Percentiles rank a stretch among this genome's conserved stretches.
phyloP scores from a whole-genome alignment of 2,329 filamentous ascomycete species.

The Penicillium sp. region DNA sequence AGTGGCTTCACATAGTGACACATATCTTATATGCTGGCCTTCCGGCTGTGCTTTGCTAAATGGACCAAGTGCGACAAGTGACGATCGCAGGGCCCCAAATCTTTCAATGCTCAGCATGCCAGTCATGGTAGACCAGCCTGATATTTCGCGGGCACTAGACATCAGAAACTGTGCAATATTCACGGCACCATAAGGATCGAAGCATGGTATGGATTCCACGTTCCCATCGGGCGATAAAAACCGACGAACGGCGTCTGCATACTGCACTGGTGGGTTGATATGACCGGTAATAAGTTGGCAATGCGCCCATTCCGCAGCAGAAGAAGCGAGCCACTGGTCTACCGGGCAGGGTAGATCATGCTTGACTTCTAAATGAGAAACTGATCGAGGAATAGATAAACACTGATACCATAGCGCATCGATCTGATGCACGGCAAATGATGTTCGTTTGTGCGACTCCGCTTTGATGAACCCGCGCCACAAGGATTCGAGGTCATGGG shows the following conservation, averaged over 20 bases:
- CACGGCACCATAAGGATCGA: constrained; percentile 45
- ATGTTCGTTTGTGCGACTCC: constrained; percentile 45
- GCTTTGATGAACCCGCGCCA: constrained; percentile 40
- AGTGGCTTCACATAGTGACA: constrained; percentile 34
- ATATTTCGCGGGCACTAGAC: constrained; percentile 44
- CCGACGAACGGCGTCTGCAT: constrained; percentile 39
- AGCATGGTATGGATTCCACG: constrained; percentile 30
- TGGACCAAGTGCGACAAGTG: constrained; percentile 35
- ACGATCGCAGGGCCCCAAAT: constrained; percentile 36
- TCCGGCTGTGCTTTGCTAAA: constrained; percentile 24
- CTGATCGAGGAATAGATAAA: constrained; percentile 29
- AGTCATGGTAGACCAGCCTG: constrained; percentile 47
- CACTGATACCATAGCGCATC: constrained; percentile 49
- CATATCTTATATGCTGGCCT: background rate
- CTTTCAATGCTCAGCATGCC: constrained; percentile 43
- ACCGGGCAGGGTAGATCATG: constrained; percentile 44
- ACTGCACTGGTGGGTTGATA: constrained; percentile 33
- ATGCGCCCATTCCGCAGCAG: constrained; percentile 34
- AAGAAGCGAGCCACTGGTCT: constrained; percentile 39
- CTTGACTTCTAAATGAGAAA: constrained; percentile 45
- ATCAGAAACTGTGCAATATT: constrained; percentile 45
- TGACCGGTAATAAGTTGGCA: constrained; percentile 12
- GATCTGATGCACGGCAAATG: constrained; percentile 46
- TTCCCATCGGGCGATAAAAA: constrained; percentile 36
- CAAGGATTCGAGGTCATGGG: constrained; percentile 38